phyloP scores from a whole-genome alignment of 805 yeast species.

The Cyberlindnera petersonii region DNA sequence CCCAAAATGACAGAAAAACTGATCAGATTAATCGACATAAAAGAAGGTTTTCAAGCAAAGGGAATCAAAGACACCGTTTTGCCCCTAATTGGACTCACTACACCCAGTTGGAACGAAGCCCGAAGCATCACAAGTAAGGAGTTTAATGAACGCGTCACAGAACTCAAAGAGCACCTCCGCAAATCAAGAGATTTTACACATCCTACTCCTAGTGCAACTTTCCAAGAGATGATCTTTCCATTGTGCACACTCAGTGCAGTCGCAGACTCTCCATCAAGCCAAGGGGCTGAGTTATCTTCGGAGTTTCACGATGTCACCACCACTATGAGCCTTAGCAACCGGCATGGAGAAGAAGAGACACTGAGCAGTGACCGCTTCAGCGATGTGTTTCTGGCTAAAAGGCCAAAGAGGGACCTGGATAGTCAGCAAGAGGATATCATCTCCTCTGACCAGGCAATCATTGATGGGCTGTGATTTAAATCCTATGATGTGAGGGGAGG shows the following conservation, averaged over 20 bases:
- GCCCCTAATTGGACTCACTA: slow-evolving; percentile 9
- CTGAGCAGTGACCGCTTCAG: slow-evolving; percentile 5
- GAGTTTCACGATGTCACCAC: slow-evolving; percentile 12
- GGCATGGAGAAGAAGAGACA: no score
- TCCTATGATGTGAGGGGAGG: neutral
- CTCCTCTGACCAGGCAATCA: slow-evolving; percentile 7
- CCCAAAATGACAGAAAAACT: slow-evolving; percentile 1
- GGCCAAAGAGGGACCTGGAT: slow-evolving; percentile 1
- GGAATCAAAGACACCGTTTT: slow-evolving; percentile 2
- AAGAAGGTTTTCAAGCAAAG: slow-evolving; percentile 5
- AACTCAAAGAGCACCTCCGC: slow-evolving; percentile 1
- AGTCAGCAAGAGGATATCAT: slow-evolving; percentile 13
- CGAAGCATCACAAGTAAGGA: slow-evolving; percentile 3
- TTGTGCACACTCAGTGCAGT: no score
- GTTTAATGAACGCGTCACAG: slow-evolving; percentile 8
- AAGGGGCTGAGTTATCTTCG: slow-evolving; percentile 6
- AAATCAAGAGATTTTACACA: neutral
- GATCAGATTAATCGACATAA: slow-evolving; percentile 11
- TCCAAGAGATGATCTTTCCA: no score
- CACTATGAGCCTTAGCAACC: slow-evolving; percentile 3
- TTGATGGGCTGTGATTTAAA: slow-evolving; percentile 1
- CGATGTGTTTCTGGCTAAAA: slow-evolving; percentile 7
- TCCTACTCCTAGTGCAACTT: no score
- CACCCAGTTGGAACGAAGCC: slow-evolving; percentile 5
- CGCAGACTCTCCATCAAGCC: neutral